Percentiles rank a stretch among this genome's conserved stretches.
These are phyloP conservation scores for Bryoglossum gracile DNA, from an alignment of 495 filamentous ascomycete genomes.

Conservation along the genomic window DNA sequence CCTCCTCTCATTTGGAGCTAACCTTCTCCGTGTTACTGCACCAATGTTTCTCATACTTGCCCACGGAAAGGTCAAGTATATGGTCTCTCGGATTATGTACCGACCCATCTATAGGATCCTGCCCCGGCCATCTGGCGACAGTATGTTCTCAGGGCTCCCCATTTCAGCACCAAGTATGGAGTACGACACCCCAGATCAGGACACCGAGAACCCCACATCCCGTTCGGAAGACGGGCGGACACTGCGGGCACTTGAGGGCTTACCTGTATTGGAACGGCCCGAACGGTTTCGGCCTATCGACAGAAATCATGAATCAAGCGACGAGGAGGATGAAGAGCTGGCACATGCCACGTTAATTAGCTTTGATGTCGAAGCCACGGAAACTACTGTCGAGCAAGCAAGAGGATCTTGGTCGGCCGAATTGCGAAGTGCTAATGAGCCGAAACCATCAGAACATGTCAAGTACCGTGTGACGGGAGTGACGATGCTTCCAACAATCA, in stretches of 20 bases:
- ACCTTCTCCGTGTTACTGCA: conserved; percentile 4
- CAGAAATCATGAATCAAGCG: conserved; percentile 16
- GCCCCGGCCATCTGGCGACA: conserved; percentile 21
- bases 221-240: conserved; percentile 18
- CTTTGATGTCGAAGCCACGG: conserved; percentile 48
- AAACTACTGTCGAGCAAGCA: conserved; percentile 33
- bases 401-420: conserved; percentile 49
- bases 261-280: conserved; percentile 7
- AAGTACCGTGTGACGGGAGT: conserved; percentile 22
- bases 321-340: conserved; percentile 43
- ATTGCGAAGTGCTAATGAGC: conserved; percentile 32
- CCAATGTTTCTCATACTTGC: conserved; percentile 19
- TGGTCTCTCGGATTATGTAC: conserved; percentile 14
- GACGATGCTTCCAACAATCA: conserved; percentile 23
- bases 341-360: conserved; percentile 46
- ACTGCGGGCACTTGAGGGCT: conserved; percentile 22
- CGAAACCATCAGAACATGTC: conserved; percentile 7
- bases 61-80: conserved; percentile 14
- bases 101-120: conserved; percentile 20
- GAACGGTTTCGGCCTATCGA: conserved; percentile 1
- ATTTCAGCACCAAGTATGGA: conserved; percentile 7
- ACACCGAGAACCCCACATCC: not conserved
- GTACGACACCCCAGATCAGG: conserved; percentile 20
- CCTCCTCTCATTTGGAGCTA: conserved; percentile 2
- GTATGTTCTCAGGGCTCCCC: conserved; percentile 15